phyloP scores from a whole-genome alignment of 345 rosid species.

The Brassica juncea region DNA sequence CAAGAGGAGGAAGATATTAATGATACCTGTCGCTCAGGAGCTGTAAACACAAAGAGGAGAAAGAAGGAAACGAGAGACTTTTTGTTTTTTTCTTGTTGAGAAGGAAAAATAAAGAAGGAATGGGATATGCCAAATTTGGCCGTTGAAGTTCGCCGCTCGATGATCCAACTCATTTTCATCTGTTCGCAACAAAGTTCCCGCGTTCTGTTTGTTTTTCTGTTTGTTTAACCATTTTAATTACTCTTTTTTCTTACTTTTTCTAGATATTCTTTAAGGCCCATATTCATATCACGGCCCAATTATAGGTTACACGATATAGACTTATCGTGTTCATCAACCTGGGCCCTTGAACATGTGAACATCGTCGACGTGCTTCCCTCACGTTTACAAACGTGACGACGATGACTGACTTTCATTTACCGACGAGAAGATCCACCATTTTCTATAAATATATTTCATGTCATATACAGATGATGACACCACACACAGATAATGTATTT shows the following conservation, averaged over 20 bases:
- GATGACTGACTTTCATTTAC: background rate
- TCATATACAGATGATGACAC: background rate
- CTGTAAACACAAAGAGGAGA: slow-evolving; percentile 14
- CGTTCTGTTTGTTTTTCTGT: slow-evolving; percentile 29
- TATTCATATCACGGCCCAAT: background rate
- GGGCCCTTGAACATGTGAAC: background rate
- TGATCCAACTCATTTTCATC: slow-evolving; percentile 36
- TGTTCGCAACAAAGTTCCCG: slow-evolving; percentile 29
- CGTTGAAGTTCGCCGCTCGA: slow-evolving; percentile 23
- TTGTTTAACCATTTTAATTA: slow-evolving; percentile 10
- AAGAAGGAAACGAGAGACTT: background rate
- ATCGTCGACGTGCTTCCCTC: slow-evolving; percentile 33
- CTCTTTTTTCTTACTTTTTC: background rate
- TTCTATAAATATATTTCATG: background rate
- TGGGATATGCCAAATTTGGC: slow-evolving; percentile 37
- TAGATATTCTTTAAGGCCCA: background rate
- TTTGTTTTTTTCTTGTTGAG: background rate
- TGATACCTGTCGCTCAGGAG: slow-evolving; percentile 24
- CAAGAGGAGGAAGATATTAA: background rate
- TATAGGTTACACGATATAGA: background rate
- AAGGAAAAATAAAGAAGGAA: slow-evolving; percentile 4
- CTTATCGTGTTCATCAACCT: background rate
- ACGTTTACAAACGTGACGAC: slow-evolving; percentile 18
- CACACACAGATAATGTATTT: background rate
- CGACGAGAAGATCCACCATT: slow-evolving; percentile 12